phyloP scores from a whole-genome alignment of 116 monocot genomes.

The Cymodocea nodosa region DNA sequence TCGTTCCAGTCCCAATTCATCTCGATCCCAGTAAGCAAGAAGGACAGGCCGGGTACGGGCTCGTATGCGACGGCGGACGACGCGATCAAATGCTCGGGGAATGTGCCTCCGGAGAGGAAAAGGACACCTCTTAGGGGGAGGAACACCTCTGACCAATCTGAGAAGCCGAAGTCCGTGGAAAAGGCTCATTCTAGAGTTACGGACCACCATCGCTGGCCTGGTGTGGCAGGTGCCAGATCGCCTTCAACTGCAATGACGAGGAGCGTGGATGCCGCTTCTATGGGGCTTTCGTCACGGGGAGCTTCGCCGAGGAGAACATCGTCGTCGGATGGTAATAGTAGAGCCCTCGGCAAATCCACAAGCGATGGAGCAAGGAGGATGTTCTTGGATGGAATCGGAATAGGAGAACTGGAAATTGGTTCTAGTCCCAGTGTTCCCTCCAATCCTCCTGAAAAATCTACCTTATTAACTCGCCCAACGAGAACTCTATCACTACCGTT shows the following conservation, averaged over 20 bases:
- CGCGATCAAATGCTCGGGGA: conserved; percentile 13
- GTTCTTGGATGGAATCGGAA: conserved; percentile 20
- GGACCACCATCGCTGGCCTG: conserved; percentile 54
- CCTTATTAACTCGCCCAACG: conserved; percentile 11
- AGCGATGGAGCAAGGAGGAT: conserved; percentile 16
- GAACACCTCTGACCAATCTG: conserved; percentile 33
- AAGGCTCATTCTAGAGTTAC: conserved; percentile 21
- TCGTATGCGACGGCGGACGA: conserved; percentile 10
- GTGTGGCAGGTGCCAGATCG: conserved; percentile 19
- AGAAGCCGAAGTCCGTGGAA: conserved; percentile 44
- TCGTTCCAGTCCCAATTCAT: conserved; percentile 54
- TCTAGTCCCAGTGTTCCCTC: conserved; percentile 8
- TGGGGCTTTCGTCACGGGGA: conserved; percentile 24
- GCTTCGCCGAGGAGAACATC: conserved; percentile 29
- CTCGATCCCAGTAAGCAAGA: conserved; percentile 20
- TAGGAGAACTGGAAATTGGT: conserved; percentile 4
- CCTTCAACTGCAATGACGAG: conserved; percentile 26
- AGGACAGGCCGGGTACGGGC: conserved; percentile 14
- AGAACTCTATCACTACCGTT: conserved; percentile 22
- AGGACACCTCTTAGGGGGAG: conserved; percentile 47
- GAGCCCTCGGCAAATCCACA: conserved; percentile 13
- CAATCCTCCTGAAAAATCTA: conserved; percentile 13
- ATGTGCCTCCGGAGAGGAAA: conserved; percentile 29
- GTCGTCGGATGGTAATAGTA: conserved; percentile 15
- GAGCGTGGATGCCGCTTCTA: conserved; percentile 36